Evolutionary conservation across 371 early-diverging fungal genomes (phyloP).

Genomic region (Actinomucor elegans): DNA sequence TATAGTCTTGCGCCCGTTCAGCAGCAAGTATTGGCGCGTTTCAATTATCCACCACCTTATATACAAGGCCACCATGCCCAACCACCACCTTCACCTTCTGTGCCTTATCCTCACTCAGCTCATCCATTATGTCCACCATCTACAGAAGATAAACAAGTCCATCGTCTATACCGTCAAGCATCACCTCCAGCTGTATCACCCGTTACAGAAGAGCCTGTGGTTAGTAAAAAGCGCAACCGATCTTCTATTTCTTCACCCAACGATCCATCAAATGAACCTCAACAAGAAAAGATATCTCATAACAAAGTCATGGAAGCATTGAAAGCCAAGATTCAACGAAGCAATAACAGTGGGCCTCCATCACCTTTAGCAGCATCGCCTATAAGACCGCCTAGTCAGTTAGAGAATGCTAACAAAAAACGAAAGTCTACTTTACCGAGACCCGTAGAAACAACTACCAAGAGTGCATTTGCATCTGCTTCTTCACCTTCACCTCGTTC

Average conservation of each 20-base stretch:
- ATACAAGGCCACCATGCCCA: conserved; percentile 4
- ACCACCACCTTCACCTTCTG: conserved; percentile 27
- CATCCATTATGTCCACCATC: conserved; percentile 37
- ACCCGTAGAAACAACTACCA: not conserved
- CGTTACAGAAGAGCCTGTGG: conserved; percentile 6
- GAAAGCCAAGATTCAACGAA: conserved; percentile 35
- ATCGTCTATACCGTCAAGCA: conserved; percentile 3
- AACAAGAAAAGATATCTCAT: conserved; percentile 25
- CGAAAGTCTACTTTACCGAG: conserved; percentile 11
- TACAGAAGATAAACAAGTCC: not conserved
- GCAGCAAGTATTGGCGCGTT: conserved; percentile 37
- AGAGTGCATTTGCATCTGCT: conserved; percentile 2
- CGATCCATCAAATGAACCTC: not conserved
- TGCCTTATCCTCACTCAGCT: conserved; percentile 38
- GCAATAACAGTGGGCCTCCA: conserved; percentile 8
- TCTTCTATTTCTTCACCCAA: conserved; percentile 9
- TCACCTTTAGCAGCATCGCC: conserved; percentile 16
- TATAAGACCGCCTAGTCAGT: not conserved
- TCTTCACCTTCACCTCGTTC: conserved; percentile 33
- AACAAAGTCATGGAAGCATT: conserved; percentile 41
- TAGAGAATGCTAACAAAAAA: conserved; percentile 6
- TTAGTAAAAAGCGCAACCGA: conserved; percentile 11
- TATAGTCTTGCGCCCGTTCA: conserved; percentile 35
- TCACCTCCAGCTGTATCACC: conserved; percentile 9
- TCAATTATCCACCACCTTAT: conserved; percentile 15